Evolutionary conservation across 192 early-diverging fungal genomes (phyloP).

Genomic region (Rhizophagus prolifer): DNA sequence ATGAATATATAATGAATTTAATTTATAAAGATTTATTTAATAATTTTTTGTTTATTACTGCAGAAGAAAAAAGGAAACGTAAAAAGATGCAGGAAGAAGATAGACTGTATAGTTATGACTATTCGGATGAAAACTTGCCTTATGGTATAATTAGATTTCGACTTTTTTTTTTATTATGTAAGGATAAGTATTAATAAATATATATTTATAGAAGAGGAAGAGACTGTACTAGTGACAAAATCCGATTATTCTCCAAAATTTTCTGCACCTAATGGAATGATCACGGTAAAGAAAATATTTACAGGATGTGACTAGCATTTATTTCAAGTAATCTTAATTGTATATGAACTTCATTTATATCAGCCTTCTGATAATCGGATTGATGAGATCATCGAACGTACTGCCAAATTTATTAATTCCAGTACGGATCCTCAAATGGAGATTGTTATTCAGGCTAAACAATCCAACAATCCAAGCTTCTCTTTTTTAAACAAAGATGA

Average conservation of each 20-base stretch:
- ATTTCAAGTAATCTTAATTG: not conserved
- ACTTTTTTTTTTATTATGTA: not conserved
- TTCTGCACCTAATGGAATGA: slow-evolving; percentile 50
- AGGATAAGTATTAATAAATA: slow-evolving; percentile 10
- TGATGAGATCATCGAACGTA: slow-evolving; percentile 68
- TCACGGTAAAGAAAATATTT: slow-evolving; percentile 35
- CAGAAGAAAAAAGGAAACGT: slow-evolving; percentile 37
- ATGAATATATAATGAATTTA: no score
- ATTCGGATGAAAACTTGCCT: slow-evolving; percentile 25
- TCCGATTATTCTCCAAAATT: slow-evolving; percentile 40
- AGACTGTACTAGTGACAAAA: slow-evolving; percentile 22
- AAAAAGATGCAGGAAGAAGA: slow-evolving; percentile 29
- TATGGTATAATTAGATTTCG: not conserved
- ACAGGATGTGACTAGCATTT: not conserved
- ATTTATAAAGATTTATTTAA: not conserved
- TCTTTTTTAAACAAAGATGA: slow-evolving; percentile 62
- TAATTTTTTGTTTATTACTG: not conserved
- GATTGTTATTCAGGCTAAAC: slow-evolving; percentile 71
- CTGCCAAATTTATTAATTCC: slow-evolving; percentile 65
- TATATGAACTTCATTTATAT: not conserved
- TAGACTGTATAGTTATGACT: slow-evolving; percentile 30
- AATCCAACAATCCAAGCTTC: slow-evolving; percentile 70
- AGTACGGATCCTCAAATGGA: slow-evolving; percentile 62
- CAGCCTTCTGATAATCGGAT: slow-evolving; percentile 58
- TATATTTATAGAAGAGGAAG: slow-evolving; percentile 29